Evolutionary conservation across 768 basidiomycete species (phyloP), one percentile per base, ranked within the genome.

Genomic region (Suillus fuscotomentosus): DNA sequence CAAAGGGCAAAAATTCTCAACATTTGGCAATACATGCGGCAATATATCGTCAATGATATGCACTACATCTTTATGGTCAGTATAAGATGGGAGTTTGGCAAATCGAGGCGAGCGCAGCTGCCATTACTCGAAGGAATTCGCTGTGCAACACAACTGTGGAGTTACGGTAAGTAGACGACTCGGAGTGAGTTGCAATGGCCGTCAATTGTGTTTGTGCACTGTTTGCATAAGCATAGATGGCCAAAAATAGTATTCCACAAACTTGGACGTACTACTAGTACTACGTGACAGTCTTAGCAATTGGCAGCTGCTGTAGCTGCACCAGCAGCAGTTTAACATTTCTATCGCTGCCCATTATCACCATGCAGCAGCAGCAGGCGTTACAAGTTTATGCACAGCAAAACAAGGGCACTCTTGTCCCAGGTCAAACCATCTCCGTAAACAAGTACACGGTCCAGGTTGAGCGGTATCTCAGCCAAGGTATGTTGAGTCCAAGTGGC

Each of bases 401-500:
- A 27, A 84, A 84, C 75, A 88, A 90, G 74, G 90, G 89, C 36
- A 90, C 91, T 2, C 81, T 93, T 17, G 76, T 85, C 45, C 85
- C 90, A 5, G 97, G 97, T 4, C 95, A 97, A 75, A 85, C 89
- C 56, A 93, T 99, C 70, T 80, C 87, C 6, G 94, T 99, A 64
- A 94, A 94, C 79, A 92, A 93, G 71, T 90, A 91, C 78, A 86
- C 83, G 22, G 95, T 99, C 61, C 88, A 91, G 71, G 93, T 99
- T 53, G 96, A 99, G 74, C 87, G 90, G 73, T 99, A 97, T 81
- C 86, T 99, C 60, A 92, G 91, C 50, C 97, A 99, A 88, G 97
- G 95, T 90, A 81, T 74, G 54, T 47, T 61, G 34, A 63, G 59
- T 34, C 47, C 47, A 59, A 11, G 51, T 31, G 67, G 45, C 62